Percentiles rank a stretch among this genome's conserved stretches.
Conservation (phyloP, 2,329 filamentous ascomycete genomes). For the Aureobasidium sp. region DNA sequence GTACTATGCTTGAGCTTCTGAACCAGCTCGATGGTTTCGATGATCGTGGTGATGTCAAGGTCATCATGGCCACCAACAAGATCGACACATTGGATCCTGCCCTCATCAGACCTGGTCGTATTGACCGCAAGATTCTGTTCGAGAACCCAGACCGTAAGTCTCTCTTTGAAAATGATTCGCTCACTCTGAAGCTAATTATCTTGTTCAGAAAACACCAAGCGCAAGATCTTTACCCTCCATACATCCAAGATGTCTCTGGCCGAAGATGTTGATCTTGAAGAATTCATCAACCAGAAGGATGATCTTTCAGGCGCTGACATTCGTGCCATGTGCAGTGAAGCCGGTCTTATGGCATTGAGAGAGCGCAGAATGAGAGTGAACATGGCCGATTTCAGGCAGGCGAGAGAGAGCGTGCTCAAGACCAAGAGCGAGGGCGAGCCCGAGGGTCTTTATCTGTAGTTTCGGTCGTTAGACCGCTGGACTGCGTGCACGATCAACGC, state of each 20-base stretch:
- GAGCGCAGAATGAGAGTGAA: constrained; percentile 97
- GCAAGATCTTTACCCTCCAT: constrained; percentile 98
- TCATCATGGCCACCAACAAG: constrained; percentile 99
- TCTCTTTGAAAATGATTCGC: neutral
- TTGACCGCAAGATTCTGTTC: constrained; percentile 91
- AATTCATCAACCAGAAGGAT: constrained; percentile 98
- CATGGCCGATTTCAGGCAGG: constrained; percentile 94
- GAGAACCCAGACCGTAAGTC: constrained; percentile 61
- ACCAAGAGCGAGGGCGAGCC: constrained; percentile 99
- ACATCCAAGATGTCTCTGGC: constrained; percentile 98
- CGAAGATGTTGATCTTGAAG: constrained; percentile 94
- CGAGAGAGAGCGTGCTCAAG: constrained; percentile 88
- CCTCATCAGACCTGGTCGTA: constrained; percentile 91
- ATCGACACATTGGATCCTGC: constrained; percentile 96
- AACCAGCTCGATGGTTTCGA: constrained; percentile 99
- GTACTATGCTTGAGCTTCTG: constrained; percentile 95
- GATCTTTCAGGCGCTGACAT: constrained; percentile 96
- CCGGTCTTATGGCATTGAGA: constrained; percentile 85
- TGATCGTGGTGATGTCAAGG: constrained; percentile 97
- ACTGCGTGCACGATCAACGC: constrained; percentile 24
- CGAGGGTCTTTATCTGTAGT: constrained; percentile 94
- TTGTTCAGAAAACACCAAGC: constrained; percentile 72
- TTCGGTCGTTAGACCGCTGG: constrained; percentile 43
- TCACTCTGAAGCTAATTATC: constrained; percentile 32
- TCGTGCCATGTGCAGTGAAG: constrained; percentile 97